Percentiles rank a stretch among this genome's conserved stretches.
Conservation (phyloP, 148 eudicot genomes). For the Diospyros kaki region DNA sequence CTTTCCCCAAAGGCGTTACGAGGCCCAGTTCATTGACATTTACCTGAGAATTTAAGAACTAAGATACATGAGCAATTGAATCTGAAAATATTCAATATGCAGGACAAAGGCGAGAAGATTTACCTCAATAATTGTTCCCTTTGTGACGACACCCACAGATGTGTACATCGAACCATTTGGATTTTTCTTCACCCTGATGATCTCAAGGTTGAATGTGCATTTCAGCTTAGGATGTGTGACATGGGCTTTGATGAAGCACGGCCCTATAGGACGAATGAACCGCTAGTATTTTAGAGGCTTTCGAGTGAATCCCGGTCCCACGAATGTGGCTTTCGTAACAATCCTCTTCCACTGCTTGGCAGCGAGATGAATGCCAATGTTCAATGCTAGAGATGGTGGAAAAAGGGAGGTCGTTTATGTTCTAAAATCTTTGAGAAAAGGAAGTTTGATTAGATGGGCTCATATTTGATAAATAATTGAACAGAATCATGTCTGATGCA, state of each 20-base stretch:
- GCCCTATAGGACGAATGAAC: slow-evolving; percentile 81
- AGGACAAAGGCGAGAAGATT: too few species aligned
- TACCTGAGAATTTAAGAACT: slow-evolving; percentile 37
- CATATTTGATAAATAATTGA: too few species aligned
- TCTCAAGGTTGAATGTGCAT: slow-evolving; percentile 97
- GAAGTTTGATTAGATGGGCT: too few species aligned
- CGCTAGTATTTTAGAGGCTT: slow-evolving; percentile 98
- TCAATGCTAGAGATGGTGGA: neutral
- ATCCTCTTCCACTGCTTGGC: slow-evolving; percentile 99
- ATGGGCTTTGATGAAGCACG: slow-evolving; percentile 91
- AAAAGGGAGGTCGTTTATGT: neutral
- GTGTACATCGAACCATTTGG: slow-evolving; percentile 96
- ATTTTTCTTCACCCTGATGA: slow-evolving; percentile 95
- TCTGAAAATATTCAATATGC: too few species aligned
- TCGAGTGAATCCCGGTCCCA: slow-evolving; percentile 87
- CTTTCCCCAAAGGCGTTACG: slow-evolving; percentile 97
- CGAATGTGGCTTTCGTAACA: slow-evolving; percentile 94
- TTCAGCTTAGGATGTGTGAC: slow-evolving; percentile 97
- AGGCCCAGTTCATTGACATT: slow-evolving; percentile 94
- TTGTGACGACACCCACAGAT: slow-evolving; percentile 85
- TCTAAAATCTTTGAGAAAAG: neutral
- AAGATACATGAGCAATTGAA: neutral
- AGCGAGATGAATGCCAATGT: slow-evolving; percentile 24
- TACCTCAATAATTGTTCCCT: slow-evolving; percentile 91
- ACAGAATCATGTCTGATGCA: too few species aligned